Evolutionary conservation across 495 filamentous ascomycete genomes (phyloP).

Genomic region (Immersiella caudata): DNA sequence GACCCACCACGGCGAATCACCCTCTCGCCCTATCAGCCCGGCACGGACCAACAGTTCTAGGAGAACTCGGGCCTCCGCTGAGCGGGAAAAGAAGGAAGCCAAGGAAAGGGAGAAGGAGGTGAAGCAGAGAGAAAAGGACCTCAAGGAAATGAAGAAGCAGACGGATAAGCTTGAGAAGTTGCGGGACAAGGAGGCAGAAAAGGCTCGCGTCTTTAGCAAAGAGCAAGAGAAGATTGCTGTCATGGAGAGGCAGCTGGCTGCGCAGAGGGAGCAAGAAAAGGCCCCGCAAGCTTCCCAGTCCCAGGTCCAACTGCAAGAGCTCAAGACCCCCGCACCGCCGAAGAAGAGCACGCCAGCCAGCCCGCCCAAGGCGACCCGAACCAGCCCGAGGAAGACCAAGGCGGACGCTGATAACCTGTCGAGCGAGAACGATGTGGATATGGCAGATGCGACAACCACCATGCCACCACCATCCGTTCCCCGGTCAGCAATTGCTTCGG

Average conservation of each 20-base stretch:
- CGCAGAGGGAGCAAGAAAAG: constrained; percentile 22
- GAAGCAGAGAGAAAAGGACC: constrained; percentile 35
- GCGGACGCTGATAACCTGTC: constrained; percentile 46
- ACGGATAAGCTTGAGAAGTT: constrained; percentile 60
- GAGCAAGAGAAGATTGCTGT: constrained; percentile 52
- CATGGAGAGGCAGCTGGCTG: constrained; percentile 49
- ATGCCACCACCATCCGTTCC: constrained; percentile 61
- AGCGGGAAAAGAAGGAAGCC: constrained; percentile 65
- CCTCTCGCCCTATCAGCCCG: constrained; percentile 42
- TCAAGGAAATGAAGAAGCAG: constrained; percentile 49
- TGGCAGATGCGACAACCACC: constrained; percentile 52
- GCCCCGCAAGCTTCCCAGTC: constrained; percentile 15
- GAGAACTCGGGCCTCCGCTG: constrained; percentile 70
- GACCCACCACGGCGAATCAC: constrained; percentile 37
- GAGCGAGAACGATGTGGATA: constrained; percentile 52
- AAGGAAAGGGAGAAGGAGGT: constrained; percentile 60
- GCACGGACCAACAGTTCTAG: constrained; percentile 56
- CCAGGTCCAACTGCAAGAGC: constrained; percentile 23
- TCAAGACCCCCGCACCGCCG: constrained; percentile 32
- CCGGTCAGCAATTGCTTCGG: constrained; percentile 50
- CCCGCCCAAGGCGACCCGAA: constrained; percentile 46
- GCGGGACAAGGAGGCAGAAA: constrained; percentile 55
- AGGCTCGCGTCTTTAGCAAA: constrained; percentile 37
- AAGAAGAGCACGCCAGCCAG: constrained; percentile 32
- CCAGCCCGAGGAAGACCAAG: constrained; percentile 56